A percentile compares a stretch with the other conserved stretches of the same genome.
These are phyloP conservation scores for Lachnellula subtilissima DNA, from an alignment of 2,329 filamentous ascomycete species.

Conservation along the genomic window DNA sequence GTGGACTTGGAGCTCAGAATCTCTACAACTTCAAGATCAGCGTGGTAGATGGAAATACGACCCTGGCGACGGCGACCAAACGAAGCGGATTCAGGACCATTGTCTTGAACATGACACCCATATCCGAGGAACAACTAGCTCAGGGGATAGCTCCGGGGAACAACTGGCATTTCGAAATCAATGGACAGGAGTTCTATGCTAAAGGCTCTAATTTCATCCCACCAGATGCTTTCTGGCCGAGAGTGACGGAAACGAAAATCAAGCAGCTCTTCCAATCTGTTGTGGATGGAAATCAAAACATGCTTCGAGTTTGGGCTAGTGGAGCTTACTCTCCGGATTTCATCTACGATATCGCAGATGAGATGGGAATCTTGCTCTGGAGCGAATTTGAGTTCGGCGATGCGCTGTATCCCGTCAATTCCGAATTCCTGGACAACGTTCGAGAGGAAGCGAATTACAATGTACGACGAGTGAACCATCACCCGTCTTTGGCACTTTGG, in stretches of 20 bases:
- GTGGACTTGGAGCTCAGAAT: constrained; percentile 50
- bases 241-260: constrained; percentile 50
- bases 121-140: constrained; percentile 48
- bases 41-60: constrained; percentile 35
- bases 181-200: constrained; percentile 58
- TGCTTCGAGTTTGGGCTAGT: constrained; percentile 58
- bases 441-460: constrained; percentile 54
- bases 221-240: constrained; percentile 57
- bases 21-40: constrained; percentile 52
- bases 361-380: constrained; percentile 57
- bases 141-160: constrained; percentile 52
- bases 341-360: constrained; percentile 59
- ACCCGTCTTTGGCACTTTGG: constrained; percentile 52
- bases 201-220: constrained; percentile 62
- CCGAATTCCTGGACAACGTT: constrained; percentile 51
- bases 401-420: constrained; percentile 51
- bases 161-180: constrained; percentile 63
- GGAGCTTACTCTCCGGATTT: constrained; percentile 57
- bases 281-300: constrained; percentile 56
- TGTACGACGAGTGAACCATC: constrained; percentile 56
- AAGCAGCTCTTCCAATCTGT: constrained; percentile 49
- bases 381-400: constrained; percentile 60
- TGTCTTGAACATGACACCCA: constrained; percentile 50
- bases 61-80: constrained; percentile 44
- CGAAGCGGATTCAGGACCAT: constrained; percentile 59